Percentiles rank a stretch among this genome's conserved stretches.
Conservation (phyloP, 352 stramenopile species). For the Globisporangium acanthophoron region DNA sequence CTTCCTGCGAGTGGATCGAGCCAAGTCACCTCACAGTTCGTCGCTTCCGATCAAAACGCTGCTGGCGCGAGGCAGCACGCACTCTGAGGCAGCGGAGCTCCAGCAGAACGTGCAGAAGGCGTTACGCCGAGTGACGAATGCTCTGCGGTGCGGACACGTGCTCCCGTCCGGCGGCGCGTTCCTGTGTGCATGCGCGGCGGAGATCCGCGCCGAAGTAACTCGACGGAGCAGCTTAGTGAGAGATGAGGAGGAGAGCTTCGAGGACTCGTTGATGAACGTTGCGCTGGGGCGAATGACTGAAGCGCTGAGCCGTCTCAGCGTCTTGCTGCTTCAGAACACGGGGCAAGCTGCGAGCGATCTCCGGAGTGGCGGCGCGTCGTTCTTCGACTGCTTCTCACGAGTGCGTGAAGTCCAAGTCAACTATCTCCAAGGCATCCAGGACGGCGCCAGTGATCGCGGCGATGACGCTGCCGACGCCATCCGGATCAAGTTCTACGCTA, state of each 20-base stretch:
- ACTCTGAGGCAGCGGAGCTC: not conserved
- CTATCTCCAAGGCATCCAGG: constrained; percentile 5
- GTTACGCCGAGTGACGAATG: constrained; percentile 1
- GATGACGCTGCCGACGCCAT: not conserved
- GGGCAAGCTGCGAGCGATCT: not conserved
- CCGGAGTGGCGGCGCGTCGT: not conserved
- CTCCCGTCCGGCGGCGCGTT: constrained; percentile 10
- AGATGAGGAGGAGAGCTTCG: not conserved
- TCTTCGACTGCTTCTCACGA: not conserved
- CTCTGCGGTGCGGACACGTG: constrained; percentile 3
- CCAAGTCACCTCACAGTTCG: not conserved
- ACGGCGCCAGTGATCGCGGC: not conserved
- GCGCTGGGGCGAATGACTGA: constrained; percentile 1
- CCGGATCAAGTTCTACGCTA: constrained; percentile 8
- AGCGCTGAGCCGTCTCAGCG: constrained; percentile 5
- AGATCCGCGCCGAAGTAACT: not conserved
- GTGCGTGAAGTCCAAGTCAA: constrained; percentile 6
- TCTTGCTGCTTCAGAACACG: constrained; percentile 8
- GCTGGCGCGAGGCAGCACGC: constrained; percentile 5
- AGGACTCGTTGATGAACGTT: not conserved
- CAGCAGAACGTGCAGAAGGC: constrained; percentile 2
- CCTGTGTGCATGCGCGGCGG: constrained; percentile 8
- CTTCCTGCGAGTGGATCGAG: not conserved
- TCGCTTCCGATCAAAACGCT: constrained; percentile 6
- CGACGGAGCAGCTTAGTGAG: not conserved